Percentiles rank a stretch among this genome's conserved stretches.
phyloP scores from a whole-genome alignment of 768 basidiomycete genomes.

The Clathrus columnatus region DNA sequence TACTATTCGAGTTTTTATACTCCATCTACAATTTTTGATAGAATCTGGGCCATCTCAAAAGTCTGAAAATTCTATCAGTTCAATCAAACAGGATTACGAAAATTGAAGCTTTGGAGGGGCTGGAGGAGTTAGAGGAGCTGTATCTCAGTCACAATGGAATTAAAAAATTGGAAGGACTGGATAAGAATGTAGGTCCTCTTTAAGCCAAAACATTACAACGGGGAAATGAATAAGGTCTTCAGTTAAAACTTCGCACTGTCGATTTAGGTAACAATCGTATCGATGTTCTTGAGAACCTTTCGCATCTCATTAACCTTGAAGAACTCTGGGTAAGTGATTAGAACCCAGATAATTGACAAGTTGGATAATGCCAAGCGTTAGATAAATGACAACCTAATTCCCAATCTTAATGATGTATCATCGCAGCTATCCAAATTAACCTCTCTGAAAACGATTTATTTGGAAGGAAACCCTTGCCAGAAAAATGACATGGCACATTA shows the following conservation, averaged over 20 bases:
- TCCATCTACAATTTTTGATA: constrained; percentile 28
- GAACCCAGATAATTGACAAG: neutral
- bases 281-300: constrained; percentile 66
- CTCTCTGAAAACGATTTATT: constrained; percentile 79
- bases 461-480: constrained; percentile 94
- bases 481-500: constrained; percentile 66
- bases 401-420: constrained; percentile 59
- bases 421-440: constrained; percentile 49
- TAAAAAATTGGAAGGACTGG: constrained; percentile 72
- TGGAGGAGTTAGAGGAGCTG: constrained; percentile 74
- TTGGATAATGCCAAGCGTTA: constrained; percentile 23
- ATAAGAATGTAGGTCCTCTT: constrained; percentile 55
- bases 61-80: constrained; percentile 77
- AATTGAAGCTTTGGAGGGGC: constrained; percentile 68
- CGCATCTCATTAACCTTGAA: constrained; percentile 68
- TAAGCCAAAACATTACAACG: neutral
- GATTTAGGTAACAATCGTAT: constrained; percentile 87
- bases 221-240: neutral
- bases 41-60: constrained; percentile 63
- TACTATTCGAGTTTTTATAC: neutral
- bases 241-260: constrained; percentile 69
- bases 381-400: constrained; percentile 85
- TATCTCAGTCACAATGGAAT: constrained; percentile 95
- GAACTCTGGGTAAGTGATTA: constrained; percentile 78
- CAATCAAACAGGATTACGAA: constrained; percentile 91